phyloP scores from a whole-genome alignment of 1,284 basidiomycete species.

The Vanrija sp. region DNA sequence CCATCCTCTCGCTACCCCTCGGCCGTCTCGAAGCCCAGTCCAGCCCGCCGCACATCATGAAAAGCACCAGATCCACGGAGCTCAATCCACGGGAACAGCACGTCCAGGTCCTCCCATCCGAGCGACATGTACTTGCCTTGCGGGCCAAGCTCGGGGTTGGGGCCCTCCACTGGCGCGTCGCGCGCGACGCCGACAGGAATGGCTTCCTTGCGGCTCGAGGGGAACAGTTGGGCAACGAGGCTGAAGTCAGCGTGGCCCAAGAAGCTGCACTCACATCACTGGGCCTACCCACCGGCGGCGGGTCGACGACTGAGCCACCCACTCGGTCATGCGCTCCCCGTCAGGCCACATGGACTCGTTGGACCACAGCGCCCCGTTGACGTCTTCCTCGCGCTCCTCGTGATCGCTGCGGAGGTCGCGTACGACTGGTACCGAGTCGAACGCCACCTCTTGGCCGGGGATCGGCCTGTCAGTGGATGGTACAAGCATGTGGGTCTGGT shows the following conservation, averaged over 20 bases:
- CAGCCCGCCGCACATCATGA: slow-evolving; percentile 26
- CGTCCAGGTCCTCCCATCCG: slow-evolving; percentile 43
- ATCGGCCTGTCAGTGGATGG: no score
- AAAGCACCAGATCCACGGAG: slow-evolving; percentile 29
- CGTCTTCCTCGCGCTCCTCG: slow-evolving; percentile 27
- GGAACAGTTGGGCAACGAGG: slow-evolving; percentile 40
- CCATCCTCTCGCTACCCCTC: no score
- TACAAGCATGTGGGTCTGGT: background rate
- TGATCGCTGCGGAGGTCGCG: slow-evolving; percentile 11
- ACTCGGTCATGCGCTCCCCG: slow-evolving; percentile 32
- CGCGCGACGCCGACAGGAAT: slow-evolving; percentile 24
- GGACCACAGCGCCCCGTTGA: slow-evolving; percentile 22
- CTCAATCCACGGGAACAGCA: slow-evolving; percentile 38
- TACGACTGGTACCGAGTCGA: background rate
- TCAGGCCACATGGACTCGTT: slow-evolving; percentile 17
- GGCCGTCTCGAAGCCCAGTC: slow-evolving; percentile 32
- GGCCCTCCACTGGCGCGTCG: slow-evolving; percentile 26
- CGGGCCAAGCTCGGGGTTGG: slow-evolving; percentile 34
- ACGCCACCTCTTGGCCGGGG: no score
- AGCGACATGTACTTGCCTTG: slow-evolving; percentile 45
- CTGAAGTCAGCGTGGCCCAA: slow-evolving; percentile 16
- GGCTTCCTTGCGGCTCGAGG: slow-evolving; percentile 17
- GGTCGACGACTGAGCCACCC: slow-evolving; percentile 19
- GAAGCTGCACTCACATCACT: slow-evolving; percentile 35
- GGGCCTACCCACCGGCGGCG: slow-evolving; percentile 44